Base-by-base conservation (phyloP, 139 green algal species). In the Chloropicon primus region DNA sequence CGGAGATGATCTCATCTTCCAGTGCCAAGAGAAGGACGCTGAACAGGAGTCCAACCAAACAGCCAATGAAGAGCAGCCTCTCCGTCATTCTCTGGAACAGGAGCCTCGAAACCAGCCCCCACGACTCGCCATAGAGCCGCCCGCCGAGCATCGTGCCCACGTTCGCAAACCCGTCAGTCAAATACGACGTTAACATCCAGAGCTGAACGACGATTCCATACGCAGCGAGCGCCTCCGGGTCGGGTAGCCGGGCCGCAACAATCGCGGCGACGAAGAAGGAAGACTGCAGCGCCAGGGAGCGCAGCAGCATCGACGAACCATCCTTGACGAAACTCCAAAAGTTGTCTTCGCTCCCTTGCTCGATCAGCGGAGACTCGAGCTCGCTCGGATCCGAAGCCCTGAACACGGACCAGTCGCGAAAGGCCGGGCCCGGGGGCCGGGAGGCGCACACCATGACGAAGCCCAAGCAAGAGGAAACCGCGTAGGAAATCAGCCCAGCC, bases 91-190 rank as follows among this genome's bases (percentile, higher is more conserved):
- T 74, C 26, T 77, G 53, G 22, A 86, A 72, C 22, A 82, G 23
- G 22, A 71, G 27, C 5, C 71, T 24, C 22, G n/a, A 22, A 2
- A 71, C 25, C 76, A 54, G 74, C 54, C 72, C 72, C n/a, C 25
- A 73, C 24, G 17, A 73, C 23, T n/a, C n/a, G n/a, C 25, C 2
- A 27, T 5, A 76, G 53, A 1, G 25, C 2, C 82, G 75, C 25
- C 75, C 85, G 53, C 88, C 88, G 25, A 91, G 74, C 24, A 93
- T 88, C 26, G 89, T 93, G 26, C 83, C 88, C 1, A 85, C 87
- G 1, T 82, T 89, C 24, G 88, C 88, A 80, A 93, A 92, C 2
- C 87, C 88, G 78, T 93, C 88, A 17, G 88, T 84, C 10, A 86
- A 28, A 73, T 93, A 93, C 5, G 53, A 72, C 22, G 84, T 82